Conservation (phyloP, 1,284 basidiomycete species). For the Albatrellus sp. region DNA sequence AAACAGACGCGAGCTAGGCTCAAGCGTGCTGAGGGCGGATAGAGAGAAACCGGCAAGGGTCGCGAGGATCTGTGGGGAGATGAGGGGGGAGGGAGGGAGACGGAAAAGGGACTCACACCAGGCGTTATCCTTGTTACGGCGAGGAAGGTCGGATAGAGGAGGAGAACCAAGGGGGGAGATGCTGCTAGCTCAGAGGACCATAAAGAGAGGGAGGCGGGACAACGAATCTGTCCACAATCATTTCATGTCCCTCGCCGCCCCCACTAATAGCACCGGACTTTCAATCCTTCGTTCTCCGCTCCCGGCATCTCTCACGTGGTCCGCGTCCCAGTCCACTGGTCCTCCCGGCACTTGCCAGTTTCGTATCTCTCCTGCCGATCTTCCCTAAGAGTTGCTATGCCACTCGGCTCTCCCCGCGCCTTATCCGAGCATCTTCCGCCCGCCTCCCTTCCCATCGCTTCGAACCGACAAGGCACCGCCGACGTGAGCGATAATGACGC, state of each 20-base stretch:
- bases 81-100: slow-evolving; percentile 4
- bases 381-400: too few species aligned
- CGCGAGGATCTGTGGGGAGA: slow-evolving; percentile 63
- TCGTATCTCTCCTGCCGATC: too few species aligned
- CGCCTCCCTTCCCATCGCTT: too few species aligned
- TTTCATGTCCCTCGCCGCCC: slow-evolving; percentile 2
- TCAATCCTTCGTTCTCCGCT: slow-evolving; percentile 8
- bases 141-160: slow-evolving; percentile 34
- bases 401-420: too few species aligned
- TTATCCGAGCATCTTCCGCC: too few species aligned
- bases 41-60: slow-evolving; percentile 80
- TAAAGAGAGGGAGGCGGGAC: slow-evolving; percentile 6
- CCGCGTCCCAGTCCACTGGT: too few species aligned
- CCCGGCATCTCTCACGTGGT: slow-evolving; percentile 3
- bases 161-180: slow-evolving; percentile 18
- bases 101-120: slow-evolving; percentile 36
- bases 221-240: slow-evolving; percentile 2
- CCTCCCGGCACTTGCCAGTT: too few species aligned
- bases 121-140: slow-evolving; percentile 72
- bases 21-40: slow-evolving; percentile 47
- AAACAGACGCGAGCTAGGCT: slow-evolving; percentile 51
- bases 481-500: too few species aligned
- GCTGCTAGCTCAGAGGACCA: slow-evolving; percentile 12
- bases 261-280: slow-evolving; percentile 6
- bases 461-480: too few species aligned